These are phyloP conservation scores for Radiomyces spectabilis DNA, from an alignment of 192 early-diverging fungal species.

Conservation along the genomic window DNA sequence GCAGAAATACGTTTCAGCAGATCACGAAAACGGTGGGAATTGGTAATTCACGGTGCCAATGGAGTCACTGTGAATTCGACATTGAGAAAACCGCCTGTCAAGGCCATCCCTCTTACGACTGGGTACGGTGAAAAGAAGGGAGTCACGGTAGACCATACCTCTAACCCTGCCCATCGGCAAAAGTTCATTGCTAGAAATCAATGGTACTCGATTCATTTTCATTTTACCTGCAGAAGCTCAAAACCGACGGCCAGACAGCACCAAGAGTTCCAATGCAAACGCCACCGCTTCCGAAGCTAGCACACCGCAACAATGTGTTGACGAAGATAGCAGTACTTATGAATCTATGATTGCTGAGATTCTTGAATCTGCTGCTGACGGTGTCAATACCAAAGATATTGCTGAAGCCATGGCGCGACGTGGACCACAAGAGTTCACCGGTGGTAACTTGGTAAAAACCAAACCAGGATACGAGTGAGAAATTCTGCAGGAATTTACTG, in stretches of 20 bases:
- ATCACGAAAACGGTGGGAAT: slow-evolving; percentile 13
- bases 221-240: not conserved
- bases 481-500: too few species aligned
- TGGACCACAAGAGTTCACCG: not conserved
- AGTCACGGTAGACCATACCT: not conserved
- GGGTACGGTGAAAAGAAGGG: not conserved
- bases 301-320: not conserved
- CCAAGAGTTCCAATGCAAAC: not conserved
- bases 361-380: not conserved
- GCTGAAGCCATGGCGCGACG: not conserved
- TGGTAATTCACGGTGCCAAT: slow-evolving; percentile 17
- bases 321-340: not conserved
- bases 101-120: not conserved
- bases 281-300: not conserved
- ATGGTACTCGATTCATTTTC: not conserved
- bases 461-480: too few species aligned
- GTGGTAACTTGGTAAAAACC: not conserved
- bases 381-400: not conserved
- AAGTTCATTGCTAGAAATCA: not conserved
- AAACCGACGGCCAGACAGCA: not conserved
- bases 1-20: slow-evolving; percentile 18
- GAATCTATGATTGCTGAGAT: not conserved
- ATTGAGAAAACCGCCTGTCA: slow-evolving; percentile 5
- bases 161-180: not conserved
- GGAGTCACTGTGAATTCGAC: slow-evolving; percentile 23